These are phyloP conservation scores for Fragaria nilgerrensis DNA, from an alignment of 306 rosid genomes.

Conservation along the genomic window DNA sequence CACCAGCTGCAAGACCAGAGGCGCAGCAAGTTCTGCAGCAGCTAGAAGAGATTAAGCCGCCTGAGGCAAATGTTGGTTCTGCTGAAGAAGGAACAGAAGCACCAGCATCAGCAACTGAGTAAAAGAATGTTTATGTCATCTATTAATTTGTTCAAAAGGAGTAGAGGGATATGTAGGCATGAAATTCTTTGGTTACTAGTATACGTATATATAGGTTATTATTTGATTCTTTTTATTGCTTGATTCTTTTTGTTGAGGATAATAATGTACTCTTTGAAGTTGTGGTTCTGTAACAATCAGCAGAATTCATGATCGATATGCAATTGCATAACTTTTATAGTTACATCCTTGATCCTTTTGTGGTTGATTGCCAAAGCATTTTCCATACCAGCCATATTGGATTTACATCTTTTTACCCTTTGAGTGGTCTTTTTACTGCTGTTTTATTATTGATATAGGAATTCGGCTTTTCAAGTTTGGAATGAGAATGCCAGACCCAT, in stretches of 20 bases:
- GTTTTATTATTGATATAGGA: too few species aligned
- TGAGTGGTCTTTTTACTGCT: not conserved
- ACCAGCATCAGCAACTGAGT: slow-evolving; percentile 32
- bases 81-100: slow-evolving; percentile 42
- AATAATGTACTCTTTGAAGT: slow-evolving; percentile 33
- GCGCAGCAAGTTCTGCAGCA: slow-evolving; percentile 75
- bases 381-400: not conserved
- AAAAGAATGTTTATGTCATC: not conserved
- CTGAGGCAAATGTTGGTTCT: slow-evolving; percentile 47
- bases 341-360: not conserved
- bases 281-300: slow-evolving; percentile 22
- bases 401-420: not conserved
- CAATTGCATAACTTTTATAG: not conserved
- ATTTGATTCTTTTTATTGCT: slow-evolving; percentile 19
- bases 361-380: not conserved
- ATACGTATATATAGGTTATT: slow-evolving; percentile 35
- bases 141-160: slow-evolving; percentile 4
- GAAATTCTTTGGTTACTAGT: slow-evolving; percentile 31
- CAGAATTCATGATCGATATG: not conserved
- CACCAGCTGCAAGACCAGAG: slow-evolving; percentile 77
- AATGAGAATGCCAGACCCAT: too few species aligned
- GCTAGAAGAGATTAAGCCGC: slow-evolving; percentile 67
- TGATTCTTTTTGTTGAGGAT: slow-evolving; percentile 21
- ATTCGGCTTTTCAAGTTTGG: too few species aligned
- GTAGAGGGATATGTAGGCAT: slow-evolving; percentile 1